A percentile compares a stretch with the other conserved stretches of the same genome.
Evolutionary conservation across 164 flowering plant genomes (phyloP).

Genomic region (Nelumbo lutea): DNA sequence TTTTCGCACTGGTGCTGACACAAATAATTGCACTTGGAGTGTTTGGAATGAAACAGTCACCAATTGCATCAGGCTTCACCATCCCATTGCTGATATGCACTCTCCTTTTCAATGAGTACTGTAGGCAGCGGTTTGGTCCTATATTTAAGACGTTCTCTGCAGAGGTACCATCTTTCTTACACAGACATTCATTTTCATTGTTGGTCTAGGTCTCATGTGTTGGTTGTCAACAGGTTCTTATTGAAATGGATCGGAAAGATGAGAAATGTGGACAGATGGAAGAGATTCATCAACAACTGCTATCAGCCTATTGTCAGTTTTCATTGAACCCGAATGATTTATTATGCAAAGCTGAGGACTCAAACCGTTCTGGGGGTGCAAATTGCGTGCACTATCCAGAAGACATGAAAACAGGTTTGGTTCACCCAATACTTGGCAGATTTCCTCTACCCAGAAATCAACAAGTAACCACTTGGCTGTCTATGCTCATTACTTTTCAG

Average conservation of each 20-base stretch:
- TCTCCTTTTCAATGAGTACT: constrained; percentile 76
- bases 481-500: constrained; percentile 21
- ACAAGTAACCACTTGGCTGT: constrained; percentile 20
- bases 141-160: constrained; percentile 50
- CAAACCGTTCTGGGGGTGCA: background rate
- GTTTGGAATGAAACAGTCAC: constrained; percentile 68
- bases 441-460: constrained; percentile 16
- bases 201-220: constrained; percentile 1
- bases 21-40: constrained; percentile 84
- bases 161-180: constrained; percentile 38
- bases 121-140: constrained; percentile 76
- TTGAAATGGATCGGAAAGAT: constrained; percentile 80
- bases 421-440: constrained; percentile 11
- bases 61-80: constrained; percentile 75
- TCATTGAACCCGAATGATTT: constrained; percentile 13
- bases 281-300: constrained; percentile 48
- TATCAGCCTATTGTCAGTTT: constrained; percentile 52
- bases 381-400: constrained; percentile 21
- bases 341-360: constrained; percentile 6
- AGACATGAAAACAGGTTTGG: constrained; percentile 23
- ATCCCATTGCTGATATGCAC: constrained; percentile 64
- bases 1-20: constrained; percentile 74
- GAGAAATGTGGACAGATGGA: constrained; percentile 53
- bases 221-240: constrained; percentile 43
- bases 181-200: background rate